phyloP scores from a whole-genome alignment of 306 rosid species.

The Morella rubra region DNA sequence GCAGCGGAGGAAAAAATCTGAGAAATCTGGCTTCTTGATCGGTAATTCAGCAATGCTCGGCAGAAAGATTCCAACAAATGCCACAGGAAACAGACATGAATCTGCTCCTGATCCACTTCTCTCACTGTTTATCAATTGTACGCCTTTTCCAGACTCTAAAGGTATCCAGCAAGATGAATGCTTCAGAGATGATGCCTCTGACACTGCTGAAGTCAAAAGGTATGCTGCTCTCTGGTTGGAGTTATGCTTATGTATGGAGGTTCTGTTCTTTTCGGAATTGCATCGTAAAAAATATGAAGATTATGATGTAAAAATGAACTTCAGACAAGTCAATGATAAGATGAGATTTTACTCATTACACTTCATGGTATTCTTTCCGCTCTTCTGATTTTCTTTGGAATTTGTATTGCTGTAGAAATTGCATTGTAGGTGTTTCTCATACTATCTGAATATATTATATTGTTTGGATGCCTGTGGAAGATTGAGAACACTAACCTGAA shows the following conservation, averaged over 20 bases:
- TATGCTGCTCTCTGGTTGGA: slow-evolving; percentile 22
- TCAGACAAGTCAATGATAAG: background rate
- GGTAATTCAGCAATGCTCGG: slow-evolving; percentile 54
- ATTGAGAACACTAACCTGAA: background rate
- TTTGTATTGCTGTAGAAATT: no score
- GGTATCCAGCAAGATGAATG: slow-evolving; percentile 30
- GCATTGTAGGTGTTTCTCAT: no score
- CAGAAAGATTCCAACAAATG: slow-evolving; percentile 41
- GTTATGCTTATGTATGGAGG: background rate
- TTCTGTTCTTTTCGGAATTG: background rate
- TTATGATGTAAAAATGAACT: background rate
- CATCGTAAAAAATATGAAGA: background rate
- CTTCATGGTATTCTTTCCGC: no score
- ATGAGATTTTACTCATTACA: no score
- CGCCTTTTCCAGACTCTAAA: slow-evolving; percentile 35
- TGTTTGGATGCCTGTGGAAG: background rate
- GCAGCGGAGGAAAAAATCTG: slow-evolving; percentile 68
- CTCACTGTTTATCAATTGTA: slow-evolving; percentile 58
- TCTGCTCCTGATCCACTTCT: slow-evolving; percentile 72
- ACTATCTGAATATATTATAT: no score
- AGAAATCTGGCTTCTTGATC: slow-evolving; percentile 50
- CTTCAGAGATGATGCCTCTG: slow-evolving; percentile 32
- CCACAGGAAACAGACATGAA: slow-evolving; percentile 50
- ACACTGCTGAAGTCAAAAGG: slow-evolving; percentile 46
- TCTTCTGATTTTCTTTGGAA: no score